Evolutionary conservation across 352 stramenopile genomes (phyloP).

Genomic region (Phytophthora nicotianae): DNA sequence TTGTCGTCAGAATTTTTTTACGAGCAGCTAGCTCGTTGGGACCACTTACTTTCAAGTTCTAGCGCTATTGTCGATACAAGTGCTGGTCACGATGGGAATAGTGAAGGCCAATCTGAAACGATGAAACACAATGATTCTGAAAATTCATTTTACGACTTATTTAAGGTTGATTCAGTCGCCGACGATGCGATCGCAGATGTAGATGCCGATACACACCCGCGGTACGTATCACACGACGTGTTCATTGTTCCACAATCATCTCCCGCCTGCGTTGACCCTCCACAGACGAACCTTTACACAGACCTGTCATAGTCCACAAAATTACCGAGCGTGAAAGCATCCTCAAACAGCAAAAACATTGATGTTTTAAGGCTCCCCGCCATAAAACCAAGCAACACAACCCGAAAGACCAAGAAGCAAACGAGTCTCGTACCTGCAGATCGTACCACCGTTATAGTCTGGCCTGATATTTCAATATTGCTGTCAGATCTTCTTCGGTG

Average conservation of each 20-base stretch:
- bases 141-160: too few species aligned
- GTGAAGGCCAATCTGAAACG: too few species aligned
- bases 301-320: neutral
- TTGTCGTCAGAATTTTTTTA: neutral
- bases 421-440: neutral
- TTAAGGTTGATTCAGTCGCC: too few species aligned
- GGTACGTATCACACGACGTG: too few species aligned
- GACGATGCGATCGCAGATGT: too few species aligned
- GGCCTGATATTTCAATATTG: neutral
- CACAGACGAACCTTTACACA: neutral
- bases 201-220: too few species aligned
- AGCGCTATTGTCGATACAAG: neutral
- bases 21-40: neutral
- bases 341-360: neutral
- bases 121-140: too few species aligned
- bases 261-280: neutral
- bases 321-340: neutral
- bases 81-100: neutral
- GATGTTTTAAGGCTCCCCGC: neutral
- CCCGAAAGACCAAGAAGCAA: neutral
- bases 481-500: neutral
- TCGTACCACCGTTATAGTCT: neutral
- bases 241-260: too few species aligned
- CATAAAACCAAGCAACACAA: neutral
- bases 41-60: neutral